phyloP scores from a whole-genome alignment of 2,329 filamentous ascomycete genomes.

The Cladosporium oxysporum region DNA sequence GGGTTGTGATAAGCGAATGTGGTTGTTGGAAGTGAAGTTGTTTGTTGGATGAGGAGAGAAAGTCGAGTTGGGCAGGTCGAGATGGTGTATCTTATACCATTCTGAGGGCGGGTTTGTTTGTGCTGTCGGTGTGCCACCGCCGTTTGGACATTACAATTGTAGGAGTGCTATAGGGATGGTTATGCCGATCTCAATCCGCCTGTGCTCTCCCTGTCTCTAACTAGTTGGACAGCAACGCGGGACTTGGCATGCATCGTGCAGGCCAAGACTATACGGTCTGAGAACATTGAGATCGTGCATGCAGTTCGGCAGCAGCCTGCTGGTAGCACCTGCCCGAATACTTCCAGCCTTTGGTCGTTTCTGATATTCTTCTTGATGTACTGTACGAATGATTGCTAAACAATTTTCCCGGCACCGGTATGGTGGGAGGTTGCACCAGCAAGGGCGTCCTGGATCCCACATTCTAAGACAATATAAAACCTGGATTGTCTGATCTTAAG shows the following conservation, averaged over 20 bases:
- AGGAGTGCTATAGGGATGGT: slow-evolving; percentile 8
- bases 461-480: neutral
- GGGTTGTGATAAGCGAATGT: slow-evolving; percentile 18
- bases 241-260: slow-evolving; percentile 1
- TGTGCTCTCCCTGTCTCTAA: slow-evolving; percentile 11
- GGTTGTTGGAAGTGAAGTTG: slow-evolving; percentile 12
- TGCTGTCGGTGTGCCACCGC: slow-evolving; percentile 19
- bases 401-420: neutral
- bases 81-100: slow-evolving; percentile 17
- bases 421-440: neutral
- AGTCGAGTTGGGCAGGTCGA: slow-evolving; percentile 7
- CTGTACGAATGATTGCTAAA: neutral
- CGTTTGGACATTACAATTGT: slow-evolving; percentile 6
- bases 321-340: neutral
- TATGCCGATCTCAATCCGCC: slow-evolving; percentile 20
- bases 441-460: neutral
- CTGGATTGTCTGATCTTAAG: neutral
- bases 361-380: neutral
- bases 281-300: neutral
- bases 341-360: neutral
- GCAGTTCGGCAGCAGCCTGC: neutral
- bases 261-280: slow-evolving; percentile 6
- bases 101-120: neutral
- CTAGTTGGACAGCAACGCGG: slow-evolving; percentile 10
- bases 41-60: slow-evolving; percentile 17